Evolutionary conservation across 2,329 filamentous ascomycete genomes (phyloP).

Genomic region (Trichoderma gracile): DNA sequence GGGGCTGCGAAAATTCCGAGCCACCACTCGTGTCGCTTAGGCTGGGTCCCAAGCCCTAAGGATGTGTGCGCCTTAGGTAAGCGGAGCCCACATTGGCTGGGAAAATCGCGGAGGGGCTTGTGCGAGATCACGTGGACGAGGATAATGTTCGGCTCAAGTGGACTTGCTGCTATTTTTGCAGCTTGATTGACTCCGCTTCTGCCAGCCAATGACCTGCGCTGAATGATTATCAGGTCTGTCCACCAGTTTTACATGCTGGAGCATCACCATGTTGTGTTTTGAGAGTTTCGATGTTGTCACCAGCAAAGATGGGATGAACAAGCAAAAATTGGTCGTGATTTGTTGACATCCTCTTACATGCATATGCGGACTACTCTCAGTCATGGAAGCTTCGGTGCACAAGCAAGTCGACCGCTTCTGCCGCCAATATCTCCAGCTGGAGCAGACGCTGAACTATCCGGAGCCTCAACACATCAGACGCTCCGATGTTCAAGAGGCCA

Average conservation of each 20-base stretch:
- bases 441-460: slow-evolving; percentile 66
- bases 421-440: slow-evolving; percentile 77
- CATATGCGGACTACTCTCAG: neutral
- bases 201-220: neutral
- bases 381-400: slow-evolving; percentile 26
- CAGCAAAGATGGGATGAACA: neutral
- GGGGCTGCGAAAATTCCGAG: slow-evolving; percentile 41
- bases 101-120: neutral
- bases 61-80: slow-evolving; percentile 21
- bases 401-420: slow-evolving; percentile 55
- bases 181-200: neutral
- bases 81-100: neutral
- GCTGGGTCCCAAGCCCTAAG: slow-evolving; percentile 51
- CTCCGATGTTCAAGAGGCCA: slow-evolving; percentile 62
- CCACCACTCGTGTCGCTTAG: slow-evolving; percentile 41
- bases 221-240: neutral
- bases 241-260: neutral
- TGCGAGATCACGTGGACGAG: slow-evolving; percentile 13
- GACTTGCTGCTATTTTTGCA: slow-evolving; percentile 5
- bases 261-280: neutral
- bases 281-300: neutral
- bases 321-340: neutral
- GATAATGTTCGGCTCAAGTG: neutral
- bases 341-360: neutral
- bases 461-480: slow-evolving; percentile 57